These are phyloP conservation scores for Suillus subalutaceus DNA, from an alignment of 768 basidiomycete species.

Conservation along the genomic window DNA sequence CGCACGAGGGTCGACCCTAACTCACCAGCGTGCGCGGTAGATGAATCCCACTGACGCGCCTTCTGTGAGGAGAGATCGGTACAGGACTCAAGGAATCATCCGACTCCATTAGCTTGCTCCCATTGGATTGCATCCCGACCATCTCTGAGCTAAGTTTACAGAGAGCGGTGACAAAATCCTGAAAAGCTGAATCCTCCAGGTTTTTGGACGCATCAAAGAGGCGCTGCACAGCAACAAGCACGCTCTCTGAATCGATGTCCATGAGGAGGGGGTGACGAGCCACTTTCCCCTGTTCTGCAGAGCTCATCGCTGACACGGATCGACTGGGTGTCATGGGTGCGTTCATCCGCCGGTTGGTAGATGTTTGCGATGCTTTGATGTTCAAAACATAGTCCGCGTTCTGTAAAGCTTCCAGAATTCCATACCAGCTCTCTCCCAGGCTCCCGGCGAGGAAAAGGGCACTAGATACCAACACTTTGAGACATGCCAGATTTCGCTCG, in stretches of 20 bases:
- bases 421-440: constrained; percentile 91
- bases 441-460: constrained; percentile 83
- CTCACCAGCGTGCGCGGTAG: constrained; percentile 76
- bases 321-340: constrained; percentile 38
- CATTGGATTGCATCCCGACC: constrained; percentile 81
- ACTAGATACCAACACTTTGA: constrained; percentile 79
- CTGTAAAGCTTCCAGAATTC: constrained; percentile 87
- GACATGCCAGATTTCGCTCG: constrained; percentile 87
- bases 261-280: constrained; percentile 62
- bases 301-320: constrained; percentile 37
- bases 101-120: constrained; percentile 18
- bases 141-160: constrained; percentile 90
- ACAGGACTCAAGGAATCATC: constrained; percentile 37
- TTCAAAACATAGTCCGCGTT: constrained; percentile 93
- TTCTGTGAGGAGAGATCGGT: constrained; percentile 53
- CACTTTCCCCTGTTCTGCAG: constrained; percentile 22
- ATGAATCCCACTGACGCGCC: constrained; percentile 88
- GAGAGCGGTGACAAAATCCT: constrained; percentile 73
- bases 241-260: constrained; percentile 76
- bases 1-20: background rate
- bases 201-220: constrained; percentile 87
- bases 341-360: constrained; percentile 36
- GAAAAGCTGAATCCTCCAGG: constrained; percentile 82
- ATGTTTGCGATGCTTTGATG: constrained; percentile 49
- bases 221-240: constrained; percentile 74